Evolutionary conservation across 1,284 basidiomycete species (phyloP), one percentile per base, ranked within the genome.

Genomic region (Schizopora paradoxa): DNA sequence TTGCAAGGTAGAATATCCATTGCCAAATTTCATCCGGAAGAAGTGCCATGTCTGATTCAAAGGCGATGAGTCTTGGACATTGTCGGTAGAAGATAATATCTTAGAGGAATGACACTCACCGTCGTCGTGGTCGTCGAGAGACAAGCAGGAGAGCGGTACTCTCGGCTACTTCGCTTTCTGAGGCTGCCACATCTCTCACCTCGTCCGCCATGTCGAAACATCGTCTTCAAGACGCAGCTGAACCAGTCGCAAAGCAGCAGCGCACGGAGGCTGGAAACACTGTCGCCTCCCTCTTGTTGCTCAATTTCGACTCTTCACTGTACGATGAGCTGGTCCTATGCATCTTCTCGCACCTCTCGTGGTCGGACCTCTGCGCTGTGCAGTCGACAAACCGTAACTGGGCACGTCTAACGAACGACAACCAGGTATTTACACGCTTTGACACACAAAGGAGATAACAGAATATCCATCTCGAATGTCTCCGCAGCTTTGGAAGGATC

Each of bases 321-420:
- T 88, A 77, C 58, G 86, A 89, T 54, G 86, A 89, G 62, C 73
- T 89, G 37, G 67, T 86, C 42, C 66, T 89, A 22, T 71, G 70
- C 55, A 79, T 89, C 46, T 86, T 89, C 66, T 79, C 83, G 2
- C 72, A 80, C 62, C 70, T 89, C 25, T 72, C 76, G 16, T 78
- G 72, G 65, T 56, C 63, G 19, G 85, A 87, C 62, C 75, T 89
- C 14, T 88, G 86, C 58, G 58, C 67, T 4, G 64, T 75, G 14
- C 81, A 86, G 58, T 59, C 68, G n/a, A 77, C 74, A 31, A 86
- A 73, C 61, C 71, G 66, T 48, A 79, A 79, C 54, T 87, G 83
- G 75, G 69, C 73, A 13, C 68, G 86, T 42, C 69, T 89, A 11
- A 73, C 84, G 11, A 62, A 65, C 44, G 76, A 77, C 56, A 68